phyloP scores from a whole-genome alignment of 495 filamentous ascomycete genomes.

The Aspergillus kassunensis region DNA sequence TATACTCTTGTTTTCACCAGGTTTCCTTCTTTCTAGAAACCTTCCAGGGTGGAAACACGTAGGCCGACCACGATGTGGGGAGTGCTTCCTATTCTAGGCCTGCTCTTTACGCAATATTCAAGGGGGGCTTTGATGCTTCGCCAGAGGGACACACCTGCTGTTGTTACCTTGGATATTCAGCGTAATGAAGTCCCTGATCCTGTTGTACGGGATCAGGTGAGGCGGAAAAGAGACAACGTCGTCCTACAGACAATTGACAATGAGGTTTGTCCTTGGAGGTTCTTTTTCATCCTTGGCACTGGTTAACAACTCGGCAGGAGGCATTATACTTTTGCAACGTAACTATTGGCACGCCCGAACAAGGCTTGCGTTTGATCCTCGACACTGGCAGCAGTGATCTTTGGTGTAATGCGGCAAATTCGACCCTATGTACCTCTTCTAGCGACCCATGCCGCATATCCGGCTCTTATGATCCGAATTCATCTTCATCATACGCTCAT shows the following conservation, averaged over 20 bases:
- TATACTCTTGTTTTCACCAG: too few relatives aligned
- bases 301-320: slow-evolving; percentile 21
- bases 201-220: slow-evolving; percentile 27
- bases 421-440: slow-evolving; percentile 50
- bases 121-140: slow-evolving; percentile 24
- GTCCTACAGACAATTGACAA: slow-evolving; percentile 38
- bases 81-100: slow-evolving; percentile 3
- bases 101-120: slow-evolving; percentile 17
- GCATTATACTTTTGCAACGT: slow-evolving; percentile 67
- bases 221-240: slow-evolving; percentile 33
- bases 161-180: slow-evolving; percentile 36
- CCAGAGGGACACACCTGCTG: slow-evolving; percentile 31
- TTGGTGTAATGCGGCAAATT: slow-evolving; percentile 73
- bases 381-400: slow-evolving; percentile 89
- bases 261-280: slow-evolving; percentile 26
- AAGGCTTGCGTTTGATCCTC: slow-evolving; percentile 61
- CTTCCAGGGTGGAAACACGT: too few relatives aligned
- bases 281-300: neutral
- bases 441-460: slow-evolving; percentile 49
- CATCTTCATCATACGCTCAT: slow-evolving; percentile 76
- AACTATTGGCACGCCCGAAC: slow-evolving; percentile 67
- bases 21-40: too few relatives aligned
- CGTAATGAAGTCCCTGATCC: slow-evolving; percentile 35
- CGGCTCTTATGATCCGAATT: slow-evolving; percentile 68
- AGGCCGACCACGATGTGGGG: neutral